These are phyloP conservation scores for Meyerozyma guilliermondii DNA, from an alignment of 1,139 yeast species.

Conservation along the genomic window DNA sequence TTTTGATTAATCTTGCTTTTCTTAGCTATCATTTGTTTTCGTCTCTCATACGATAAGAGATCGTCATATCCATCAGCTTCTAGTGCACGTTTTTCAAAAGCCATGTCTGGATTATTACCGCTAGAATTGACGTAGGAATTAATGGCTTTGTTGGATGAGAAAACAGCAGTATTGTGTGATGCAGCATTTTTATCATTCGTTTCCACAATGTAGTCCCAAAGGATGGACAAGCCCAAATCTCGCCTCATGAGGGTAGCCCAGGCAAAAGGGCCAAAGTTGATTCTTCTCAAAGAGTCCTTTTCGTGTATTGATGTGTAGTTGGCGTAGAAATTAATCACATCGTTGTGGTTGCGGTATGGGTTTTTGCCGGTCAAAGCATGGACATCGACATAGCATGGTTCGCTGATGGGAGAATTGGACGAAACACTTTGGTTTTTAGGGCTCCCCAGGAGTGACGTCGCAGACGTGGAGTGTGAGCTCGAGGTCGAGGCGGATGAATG, in stretches of 20 bases:
- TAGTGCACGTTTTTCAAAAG: slow-evolving; percentile 27
- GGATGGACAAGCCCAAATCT: slow-evolving; percentile 21
- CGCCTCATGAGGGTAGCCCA: slow-evolving; percentile 19
- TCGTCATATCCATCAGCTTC: slow-evolving; percentile 35
- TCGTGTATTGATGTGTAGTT: slow-evolving; percentile 22
- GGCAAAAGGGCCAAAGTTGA: slow-evolving; percentile 19
- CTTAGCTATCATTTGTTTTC: background rate
- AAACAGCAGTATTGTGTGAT: background rate
- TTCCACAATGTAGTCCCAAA: slow-evolving; percentile 16
- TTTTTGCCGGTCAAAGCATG: background rate
- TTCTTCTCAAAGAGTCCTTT: slow-evolving; percentile 14
- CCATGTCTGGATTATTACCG: slow-evolving; percentile 15
- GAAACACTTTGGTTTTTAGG: background rate
- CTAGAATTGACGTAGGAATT: slow-evolving; percentile 4
- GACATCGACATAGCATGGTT: background rate
- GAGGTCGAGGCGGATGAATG: background rate
- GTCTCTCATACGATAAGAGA: slow-evolving; percentile 25
- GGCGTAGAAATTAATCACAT: slow-evolving; percentile 27
- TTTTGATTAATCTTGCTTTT: slow-evolving; percentile 12
- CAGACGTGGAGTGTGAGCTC: background rate
- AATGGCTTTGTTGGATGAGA: background rate
- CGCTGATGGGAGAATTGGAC: background rate
- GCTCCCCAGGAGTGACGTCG: background rate
- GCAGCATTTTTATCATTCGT: slow-evolving; percentile 2
- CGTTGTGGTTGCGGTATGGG: slow-evolving; percentile 5